Evolutionary conservation across 257 asterid genomes (phyloP).

Genomic region (Nicotiana otophora): DNA sequence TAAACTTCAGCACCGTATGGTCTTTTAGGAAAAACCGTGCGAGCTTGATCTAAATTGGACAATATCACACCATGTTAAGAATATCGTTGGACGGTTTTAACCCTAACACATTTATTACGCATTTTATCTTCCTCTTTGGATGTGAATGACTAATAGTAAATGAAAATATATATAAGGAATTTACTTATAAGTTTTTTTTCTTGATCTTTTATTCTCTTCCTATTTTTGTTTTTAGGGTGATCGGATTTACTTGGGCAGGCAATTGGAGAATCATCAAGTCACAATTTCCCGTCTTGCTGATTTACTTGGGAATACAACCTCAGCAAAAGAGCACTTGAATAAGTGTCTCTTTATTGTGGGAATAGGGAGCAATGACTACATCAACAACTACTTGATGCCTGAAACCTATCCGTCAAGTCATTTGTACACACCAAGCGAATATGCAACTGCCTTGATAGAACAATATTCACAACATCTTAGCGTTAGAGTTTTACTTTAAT

Average conservation of each 20-base stretch:
- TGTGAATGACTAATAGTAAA: no score
- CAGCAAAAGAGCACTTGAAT: slow-evolving; percentile 13
- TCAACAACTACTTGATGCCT: slow-evolving; percentile 42
- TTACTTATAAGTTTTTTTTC: not conserved
- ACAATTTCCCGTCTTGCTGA: slow-evolving; percentile 6
- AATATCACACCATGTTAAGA: no score
- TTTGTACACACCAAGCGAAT: slow-evolving; percentile 27
- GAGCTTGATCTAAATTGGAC: no score
- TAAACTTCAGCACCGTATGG: no score
- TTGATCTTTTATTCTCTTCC: not conserved
- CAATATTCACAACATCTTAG: slow-evolving; percentile 16
- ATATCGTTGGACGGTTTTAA: no score
- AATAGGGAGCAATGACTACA: slow-evolving; percentile 59
- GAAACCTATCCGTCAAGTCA: slow-evolving; percentile 15
- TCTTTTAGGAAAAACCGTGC: no score
- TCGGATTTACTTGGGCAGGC: not conserved
- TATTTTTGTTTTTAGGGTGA: slow-evolving; percentile 27
- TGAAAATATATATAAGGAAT: no score
- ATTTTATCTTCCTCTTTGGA: no score
- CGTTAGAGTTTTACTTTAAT: not conserved
- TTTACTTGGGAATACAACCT: slow-evolving; percentile 1
- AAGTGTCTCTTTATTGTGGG: slow-evolving; percentile 43
- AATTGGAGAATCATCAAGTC: slow-evolving; percentile 18
- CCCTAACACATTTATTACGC: no score
- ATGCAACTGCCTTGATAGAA: slow-evolving; percentile 29